Evolutionary conservation across 1,284 basidiomycete genomes (phyloP).

Genomic region (Ustilago crameri): DNA sequence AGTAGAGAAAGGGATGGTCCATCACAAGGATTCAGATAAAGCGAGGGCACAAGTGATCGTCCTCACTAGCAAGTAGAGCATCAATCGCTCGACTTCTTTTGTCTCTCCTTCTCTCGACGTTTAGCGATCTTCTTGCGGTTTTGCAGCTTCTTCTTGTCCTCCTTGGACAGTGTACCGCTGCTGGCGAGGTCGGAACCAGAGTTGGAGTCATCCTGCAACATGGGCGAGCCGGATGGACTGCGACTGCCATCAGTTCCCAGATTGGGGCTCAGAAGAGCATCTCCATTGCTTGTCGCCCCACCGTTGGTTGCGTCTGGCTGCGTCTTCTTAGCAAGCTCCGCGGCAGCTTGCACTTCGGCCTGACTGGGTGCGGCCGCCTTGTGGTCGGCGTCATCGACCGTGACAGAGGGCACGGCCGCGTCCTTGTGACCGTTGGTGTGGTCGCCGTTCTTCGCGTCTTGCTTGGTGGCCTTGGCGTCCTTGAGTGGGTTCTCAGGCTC

Average conservation of each 20-base stretch:
- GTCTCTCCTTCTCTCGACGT: constrained; percentile 43
- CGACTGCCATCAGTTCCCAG: constrained; percentile 1
- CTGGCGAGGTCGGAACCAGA: constrained; percentile 37
- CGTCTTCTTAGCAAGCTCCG: constrained; percentile 16
- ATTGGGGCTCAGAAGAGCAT: constrained; percentile 11
- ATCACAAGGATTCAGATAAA: not conserved
- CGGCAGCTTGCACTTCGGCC: constrained; percentile 17
- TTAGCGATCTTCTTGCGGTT: constrained; percentile 50
- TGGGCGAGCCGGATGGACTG: constrained; percentile 32
- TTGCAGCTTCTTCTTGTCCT: constrained; percentile 42
- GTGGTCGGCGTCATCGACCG: not conserved
- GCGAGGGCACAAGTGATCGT: not conserved
- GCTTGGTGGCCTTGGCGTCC: not conserved
- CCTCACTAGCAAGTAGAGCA: not conserved
- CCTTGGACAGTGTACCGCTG: constrained; percentile 36
- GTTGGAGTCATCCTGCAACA: constrained; percentile 29
- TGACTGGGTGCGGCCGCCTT: constrained; percentile 12
- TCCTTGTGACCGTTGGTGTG: constrained; percentile 3
- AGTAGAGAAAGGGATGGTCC: constrained; percentile 7
- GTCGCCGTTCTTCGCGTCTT: not conserved
- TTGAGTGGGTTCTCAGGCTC: constrained; percentile 38
- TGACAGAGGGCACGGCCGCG: not conserved
- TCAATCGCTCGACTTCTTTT: constrained; percentile 27
- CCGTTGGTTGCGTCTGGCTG: constrained; percentile 8
- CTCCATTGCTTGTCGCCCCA: constrained; percentile 6